phyloP scores from a whole-genome alignment of 139 green algal genomes.

The Desmodesmus armatus region DNA sequence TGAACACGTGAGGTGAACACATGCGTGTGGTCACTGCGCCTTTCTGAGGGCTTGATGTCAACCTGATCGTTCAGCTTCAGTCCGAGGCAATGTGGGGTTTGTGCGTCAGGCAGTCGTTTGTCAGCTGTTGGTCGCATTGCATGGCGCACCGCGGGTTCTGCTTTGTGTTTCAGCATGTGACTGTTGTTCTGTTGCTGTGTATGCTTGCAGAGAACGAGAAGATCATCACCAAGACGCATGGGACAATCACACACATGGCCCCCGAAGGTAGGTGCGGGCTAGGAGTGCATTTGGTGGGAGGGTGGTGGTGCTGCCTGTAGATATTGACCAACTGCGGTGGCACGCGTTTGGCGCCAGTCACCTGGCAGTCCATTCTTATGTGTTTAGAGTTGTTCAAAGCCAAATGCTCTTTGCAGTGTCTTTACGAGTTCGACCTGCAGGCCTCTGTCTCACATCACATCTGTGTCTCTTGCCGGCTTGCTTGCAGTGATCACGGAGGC shows the following conservation, averaged over 20 bases:
- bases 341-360: too few species aligned
- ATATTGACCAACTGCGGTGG: too few species aligned
- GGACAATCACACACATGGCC: conserved; percentile 49
- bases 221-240: conserved; percentile 46
- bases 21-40: too few species aligned
- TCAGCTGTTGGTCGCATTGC: not conserved
- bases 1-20: too few species aligned
- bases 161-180: not conserved
- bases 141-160: not conserved
- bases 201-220: conserved; percentile 27
- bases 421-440: too few species aligned
- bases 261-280: too few species aligned
- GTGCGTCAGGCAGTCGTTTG: not conserved
- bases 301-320: too few species aligned
- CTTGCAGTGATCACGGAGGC: conserved; percentile 44
- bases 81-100: not conserved
- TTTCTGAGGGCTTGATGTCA: not conserved
- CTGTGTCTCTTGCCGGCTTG: too few species aligned
- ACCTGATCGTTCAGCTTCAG: not conserved
- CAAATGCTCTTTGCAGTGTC: too few species aligned
- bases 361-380: too few species aligned
- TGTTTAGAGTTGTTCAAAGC: too few species aligned
- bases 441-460: too few species aligned
- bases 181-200: not conserved
- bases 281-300: not conserved